These are phyloP conservation scores for Clarkia xantiana DNA, from an alignment of 345 rosid species.

Conservation along the genomic window DNA sequence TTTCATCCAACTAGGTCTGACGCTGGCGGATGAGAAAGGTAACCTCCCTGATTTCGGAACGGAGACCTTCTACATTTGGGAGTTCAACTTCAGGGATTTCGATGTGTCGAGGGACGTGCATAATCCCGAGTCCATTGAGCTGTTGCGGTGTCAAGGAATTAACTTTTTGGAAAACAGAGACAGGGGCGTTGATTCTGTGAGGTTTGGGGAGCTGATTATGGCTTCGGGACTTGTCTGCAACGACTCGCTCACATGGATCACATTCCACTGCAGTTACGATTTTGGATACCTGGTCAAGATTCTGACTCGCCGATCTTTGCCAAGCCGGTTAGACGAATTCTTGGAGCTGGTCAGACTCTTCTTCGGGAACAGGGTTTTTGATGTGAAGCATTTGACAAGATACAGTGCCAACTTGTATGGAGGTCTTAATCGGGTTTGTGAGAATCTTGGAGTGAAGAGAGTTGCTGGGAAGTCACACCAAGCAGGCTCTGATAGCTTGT, in stretches of 20 bases:
- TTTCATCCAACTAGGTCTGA: constrained; percentile 30
- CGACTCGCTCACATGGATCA: constrained; percentile 27
- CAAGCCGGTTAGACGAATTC: constrained; percentile 13
- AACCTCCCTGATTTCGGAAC: constrained; percentile 29
- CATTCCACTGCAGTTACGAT: constrained; percentile 35
- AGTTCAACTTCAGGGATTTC: constrained; percentile 33
- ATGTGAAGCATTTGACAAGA: constrained; percentile 27
- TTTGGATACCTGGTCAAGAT: constrained; percentile 31
- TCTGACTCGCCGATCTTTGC: constrained; percentile 17
- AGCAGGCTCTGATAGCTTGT: constrained; percentile 30
- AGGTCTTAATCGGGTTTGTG: constrained; percentile 17
- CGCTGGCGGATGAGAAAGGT: constrained; percentile 23
- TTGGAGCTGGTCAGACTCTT: constrained; percentile 13
- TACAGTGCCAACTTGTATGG: constrained; percentile 16
- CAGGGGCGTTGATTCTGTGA: constrained; percentile 16
- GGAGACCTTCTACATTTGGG: constrained; percentile 21
- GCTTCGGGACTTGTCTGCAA: constrained; percentile 31
- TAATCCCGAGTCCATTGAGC: constrained; percentile 25
- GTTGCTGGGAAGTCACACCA: constrained; percentile 25
- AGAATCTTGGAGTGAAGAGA: constrained; percentile 13
- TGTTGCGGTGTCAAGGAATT: constrained; percentile 25
- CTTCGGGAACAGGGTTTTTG: constrained; percentile 25
- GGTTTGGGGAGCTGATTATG: constrained; percentile 27
- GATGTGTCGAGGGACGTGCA: constrained; percentile 19
- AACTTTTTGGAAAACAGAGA: constrained; percentile 19